Evolutionary conservation across 2,329 filamentous ascomycete genomes (phyloP).

Genomic region (Pyrenochaeta sp.): DNA sequence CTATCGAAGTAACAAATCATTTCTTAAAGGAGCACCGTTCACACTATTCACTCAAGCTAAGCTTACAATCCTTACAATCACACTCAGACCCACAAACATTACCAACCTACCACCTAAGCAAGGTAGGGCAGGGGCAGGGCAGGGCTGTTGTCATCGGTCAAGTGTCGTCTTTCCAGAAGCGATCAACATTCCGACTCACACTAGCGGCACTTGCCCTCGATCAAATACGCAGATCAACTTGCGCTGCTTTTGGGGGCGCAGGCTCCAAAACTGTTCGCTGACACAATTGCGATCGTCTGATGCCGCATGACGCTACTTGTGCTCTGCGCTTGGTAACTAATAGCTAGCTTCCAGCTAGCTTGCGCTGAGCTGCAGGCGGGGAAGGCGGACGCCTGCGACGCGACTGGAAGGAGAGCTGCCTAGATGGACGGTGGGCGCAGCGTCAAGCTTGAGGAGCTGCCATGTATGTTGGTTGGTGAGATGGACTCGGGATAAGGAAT

Average conservation of each 20-base stretch:
- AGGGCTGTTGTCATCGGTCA: not conserved
- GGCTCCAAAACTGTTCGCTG: not conserved
- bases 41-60: not conserved
- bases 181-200: not conserved
- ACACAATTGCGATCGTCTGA: not conserved
- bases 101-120: too few species aligned
- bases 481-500: not conserved
- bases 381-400: not conserved
- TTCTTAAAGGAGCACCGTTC: too few species aligned
- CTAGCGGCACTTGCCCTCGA: conserved; percentile 2
- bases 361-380: not conserved
- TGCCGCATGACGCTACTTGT: not conserved
- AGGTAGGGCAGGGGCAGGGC: not conserved
- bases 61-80: not conserved
- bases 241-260: not conserved
- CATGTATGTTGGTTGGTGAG: not conserved
- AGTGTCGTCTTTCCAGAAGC: too few species aligned
- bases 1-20: too few species aligned
- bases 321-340: not conserved
- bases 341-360: not conserved
- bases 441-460: not conserved
- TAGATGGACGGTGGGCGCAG: not conserved
- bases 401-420: not conserved
- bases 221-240: not conserved
- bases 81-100: not conserved